Conservation (phyloP, 2,329 filamentous ascomycete genomes). For the Colletotrichum zoysiae region DNA sequence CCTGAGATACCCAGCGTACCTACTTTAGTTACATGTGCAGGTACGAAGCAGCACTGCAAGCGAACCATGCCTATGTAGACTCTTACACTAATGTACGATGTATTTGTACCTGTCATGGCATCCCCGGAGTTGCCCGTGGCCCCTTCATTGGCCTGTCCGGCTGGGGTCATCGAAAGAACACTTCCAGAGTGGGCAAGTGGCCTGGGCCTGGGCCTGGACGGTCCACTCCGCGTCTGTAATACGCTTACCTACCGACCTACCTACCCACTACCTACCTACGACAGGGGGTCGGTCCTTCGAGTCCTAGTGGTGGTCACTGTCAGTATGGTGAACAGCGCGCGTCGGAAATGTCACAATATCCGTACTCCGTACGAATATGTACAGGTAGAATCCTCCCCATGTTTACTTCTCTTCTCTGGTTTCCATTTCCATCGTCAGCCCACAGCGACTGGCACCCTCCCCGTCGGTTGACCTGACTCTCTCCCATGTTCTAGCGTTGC, state of each 20-base stretch:
- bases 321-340: slow-evolving; percentile 8
- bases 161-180: slow-evolving; percentile 18
- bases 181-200: slow-evolving; percentile 20
- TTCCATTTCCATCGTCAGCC: slow-evolving; percentile 3
- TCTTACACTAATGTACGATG: too few species aligned
- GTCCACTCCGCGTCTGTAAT: neutral
- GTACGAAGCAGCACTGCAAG: neutral
- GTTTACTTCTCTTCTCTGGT: slow-evolving; percentile 1
- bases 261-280: too few species aligned
- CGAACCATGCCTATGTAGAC: neutral
- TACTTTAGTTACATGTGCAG: too few species aligned
- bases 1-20: too few species aligned
- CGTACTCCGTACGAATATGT: too few species aligned
- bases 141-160: slow-evolving; percentile 15
- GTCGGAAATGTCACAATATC: slow-evolving; percentile 4
- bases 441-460: slow-evolving; percentile 20
- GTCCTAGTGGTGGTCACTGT: neutral
- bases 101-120: neutral
- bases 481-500: slow-evolving; percentile 15
- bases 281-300: slow-evolving; percentile 12
- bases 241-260: too few species aligned
- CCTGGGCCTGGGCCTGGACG: slow-evolving; percentile 12
- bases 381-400: neutral
- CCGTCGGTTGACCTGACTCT: slow-evolving; percentile 28
- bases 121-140: slow-evolving; percentile 30